Conservation (phyloP, 2,329 filamentous ascomycete genomes). For the Fusarium scirpi region DNA sequence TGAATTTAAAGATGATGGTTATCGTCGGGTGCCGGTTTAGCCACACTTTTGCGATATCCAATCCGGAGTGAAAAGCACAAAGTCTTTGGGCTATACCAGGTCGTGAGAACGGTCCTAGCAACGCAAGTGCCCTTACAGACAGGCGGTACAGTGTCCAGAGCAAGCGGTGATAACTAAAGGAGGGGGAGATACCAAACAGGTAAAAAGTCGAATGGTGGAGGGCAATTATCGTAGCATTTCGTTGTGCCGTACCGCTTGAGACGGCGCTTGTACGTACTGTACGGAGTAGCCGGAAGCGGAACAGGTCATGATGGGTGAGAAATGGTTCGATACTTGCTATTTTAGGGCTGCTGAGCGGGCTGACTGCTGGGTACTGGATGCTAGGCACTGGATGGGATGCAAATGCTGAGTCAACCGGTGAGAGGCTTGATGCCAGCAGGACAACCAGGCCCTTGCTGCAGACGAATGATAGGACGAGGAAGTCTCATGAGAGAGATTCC, state of each 20-base stretch:
- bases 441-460: background rate
- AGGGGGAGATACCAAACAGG: conserved; percentile 3
- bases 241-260: conserved; percentile 2
- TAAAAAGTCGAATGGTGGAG: conserved; percentile 24
- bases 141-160: conserved; percentile 4
- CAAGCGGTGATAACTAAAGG: background rate
- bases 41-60: background rate
- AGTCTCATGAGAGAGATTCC: background rate
- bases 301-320: conserved; percentile 34
- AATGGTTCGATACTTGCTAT: conserved; percentile 36
- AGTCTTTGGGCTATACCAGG: background rate
- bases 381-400: background rate
- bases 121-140: background rate
- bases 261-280: conserved; percentile 30
- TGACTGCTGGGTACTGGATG: background rate
- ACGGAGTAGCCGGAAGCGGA: conserved; percentile 32
- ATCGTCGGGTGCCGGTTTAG: background rate
- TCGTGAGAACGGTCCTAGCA: background rate
- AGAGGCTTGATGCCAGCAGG: background rate
- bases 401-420: conserved; percentile 13
- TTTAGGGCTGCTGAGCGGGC: conserved; percentile 23
- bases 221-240: conserved; percentile 25
- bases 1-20: background rate
- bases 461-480: background rate
- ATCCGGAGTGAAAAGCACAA: background rate